These are phyloP conservation scores for Lyophyllum semitale DNA, from an alignment of 768 basidiomycete genomes.

Conservation along the genomic window DNA sequence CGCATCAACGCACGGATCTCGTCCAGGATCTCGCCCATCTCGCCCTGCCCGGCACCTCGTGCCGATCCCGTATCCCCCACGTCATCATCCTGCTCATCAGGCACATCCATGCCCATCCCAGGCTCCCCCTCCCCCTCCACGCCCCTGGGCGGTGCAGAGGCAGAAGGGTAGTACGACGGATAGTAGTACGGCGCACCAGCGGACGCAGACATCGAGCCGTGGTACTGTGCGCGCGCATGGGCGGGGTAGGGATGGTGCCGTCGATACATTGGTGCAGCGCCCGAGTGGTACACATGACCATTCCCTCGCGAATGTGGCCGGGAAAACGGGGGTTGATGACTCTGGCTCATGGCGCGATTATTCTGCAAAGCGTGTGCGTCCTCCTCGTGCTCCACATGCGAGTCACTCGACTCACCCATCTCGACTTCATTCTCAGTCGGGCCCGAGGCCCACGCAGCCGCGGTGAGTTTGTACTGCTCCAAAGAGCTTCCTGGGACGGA, in stretches of 20 bases:
- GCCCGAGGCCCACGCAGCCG: slow-evolving; percentile 8
- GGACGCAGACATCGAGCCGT: background rate
- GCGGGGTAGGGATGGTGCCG: slow-evolving; percentile 3
- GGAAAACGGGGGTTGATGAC: too few relatives aligned
- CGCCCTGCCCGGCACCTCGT: background rate
- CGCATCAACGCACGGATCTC: background rate
- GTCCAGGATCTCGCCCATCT: background rate
- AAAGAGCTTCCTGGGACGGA: background rate
- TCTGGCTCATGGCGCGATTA: background rate
- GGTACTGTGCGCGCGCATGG: background rate
- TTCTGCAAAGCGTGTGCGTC: background rate
- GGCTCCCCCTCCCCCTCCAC: background rate
- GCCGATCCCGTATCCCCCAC: background rate
- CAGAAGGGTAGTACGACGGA: slow-evolving; percentile 1
- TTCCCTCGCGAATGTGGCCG: too few relatives aligned
- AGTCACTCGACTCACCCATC: background rate
- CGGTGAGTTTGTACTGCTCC: slow-evolving; percentile 8
- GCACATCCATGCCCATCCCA: background rate
- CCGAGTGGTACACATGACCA: background rate
- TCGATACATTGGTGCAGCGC: background rate
- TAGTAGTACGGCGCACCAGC: background rate
- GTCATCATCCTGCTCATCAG: background rate
- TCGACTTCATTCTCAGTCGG: background rate
- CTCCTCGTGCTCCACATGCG: background rate
- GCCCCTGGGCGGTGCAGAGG: background rate